Evolutionary conservation across 1,139 yeast species (phyloP).

Genomic region (Blastobotrys persicus): DNA sequence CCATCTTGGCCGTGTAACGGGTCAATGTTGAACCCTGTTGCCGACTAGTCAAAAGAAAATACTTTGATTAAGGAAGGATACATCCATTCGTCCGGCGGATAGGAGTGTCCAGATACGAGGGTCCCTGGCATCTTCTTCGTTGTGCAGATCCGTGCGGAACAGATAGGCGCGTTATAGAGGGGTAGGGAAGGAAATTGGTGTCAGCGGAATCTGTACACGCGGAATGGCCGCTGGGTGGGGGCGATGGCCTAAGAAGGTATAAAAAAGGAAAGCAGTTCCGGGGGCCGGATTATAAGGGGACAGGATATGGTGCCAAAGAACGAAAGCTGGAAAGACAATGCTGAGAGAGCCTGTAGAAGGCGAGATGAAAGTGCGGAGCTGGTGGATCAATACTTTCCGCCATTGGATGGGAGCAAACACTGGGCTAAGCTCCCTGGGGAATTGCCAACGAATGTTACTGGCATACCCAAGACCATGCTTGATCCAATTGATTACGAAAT

Average conservation of each 20-base stretch:
- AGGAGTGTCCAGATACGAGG: too few relatives aligned
- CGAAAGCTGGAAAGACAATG: conserved; percentile 14
- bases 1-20: too few relatives aligned
- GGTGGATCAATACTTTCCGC: conserved; percentile 30
- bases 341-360: conserved; percentile 16
- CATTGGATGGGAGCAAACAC: conserved; percentile 28
- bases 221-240: background rate
- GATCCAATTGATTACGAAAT: conserved; percentile 29
- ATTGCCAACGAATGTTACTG: conserved; percentile 31
- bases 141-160: background rate
- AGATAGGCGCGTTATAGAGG: too few relatives aligned
- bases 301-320: conserved; percentile 4
- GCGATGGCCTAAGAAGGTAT: background rate
- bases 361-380: conserved; percentile 33
- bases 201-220: background rate
- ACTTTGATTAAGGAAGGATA: too few relatives aligned
- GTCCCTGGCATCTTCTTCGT: background rate
- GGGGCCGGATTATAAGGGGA: too few relatives aligned
- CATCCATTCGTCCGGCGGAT: background rate
- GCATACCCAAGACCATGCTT: conserved; percentile 27
- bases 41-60: too few relatives aligned
- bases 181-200: background rate
- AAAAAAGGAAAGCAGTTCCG: background rate
- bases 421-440: conserved; percentile 28
- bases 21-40: too few relatives aligned